Base-by-base conservation (phyloP, 2,329 filamentous ascomycete species). In the Diaporthe vexans region DNA sequence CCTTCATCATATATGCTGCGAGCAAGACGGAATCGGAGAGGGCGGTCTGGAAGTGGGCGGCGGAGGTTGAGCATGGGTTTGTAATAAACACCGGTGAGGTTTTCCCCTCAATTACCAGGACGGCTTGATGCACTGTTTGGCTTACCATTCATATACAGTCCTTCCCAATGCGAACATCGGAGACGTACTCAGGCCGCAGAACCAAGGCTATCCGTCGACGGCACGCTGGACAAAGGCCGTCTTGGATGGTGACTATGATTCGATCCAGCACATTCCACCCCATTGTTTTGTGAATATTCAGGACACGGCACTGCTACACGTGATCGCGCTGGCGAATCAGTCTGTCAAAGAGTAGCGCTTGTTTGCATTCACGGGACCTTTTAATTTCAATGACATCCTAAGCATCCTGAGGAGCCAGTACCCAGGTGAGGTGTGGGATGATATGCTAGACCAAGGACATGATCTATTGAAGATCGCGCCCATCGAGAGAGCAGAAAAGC, bases 321-420 rank as follows among this genome's bases (percentile, higher is more conserved):
- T 91, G 3, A 86, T 87, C 3, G 89, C 86, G 0, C 80, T 88
- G 10, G 81, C 90, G 0, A 81, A 88, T 29, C 81, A 83, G 0
- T 81, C 83, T 0, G 83, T 90, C 0, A 75, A 80, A 2, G 83
- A 83, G 0, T 85, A 91, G 77, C 85, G 79, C 29, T 33, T 92
- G 11, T 90, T 91, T 77, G 90, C 82, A 1, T 89, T 88, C 70
- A 88, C 86, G 0, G 81, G 83, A 1, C 84, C 83, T 0, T 87
- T 61, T n/a, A 61, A 43, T 6, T 88, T 84, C 80, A 87, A 88
- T 26, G 77, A 84, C 2, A 76, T 89, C 0, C 43, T 84, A 3
- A 26, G 24, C 8, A 24, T 51, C 4, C 24, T 72, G 6, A 72
- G 43, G n/a, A 59, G 43, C 43, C 56, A 61, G 56, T 54, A 72